Base-by-base conservation (phyloP, 176 grass and related monocot species). In the Triticum monococcum region DNA sequence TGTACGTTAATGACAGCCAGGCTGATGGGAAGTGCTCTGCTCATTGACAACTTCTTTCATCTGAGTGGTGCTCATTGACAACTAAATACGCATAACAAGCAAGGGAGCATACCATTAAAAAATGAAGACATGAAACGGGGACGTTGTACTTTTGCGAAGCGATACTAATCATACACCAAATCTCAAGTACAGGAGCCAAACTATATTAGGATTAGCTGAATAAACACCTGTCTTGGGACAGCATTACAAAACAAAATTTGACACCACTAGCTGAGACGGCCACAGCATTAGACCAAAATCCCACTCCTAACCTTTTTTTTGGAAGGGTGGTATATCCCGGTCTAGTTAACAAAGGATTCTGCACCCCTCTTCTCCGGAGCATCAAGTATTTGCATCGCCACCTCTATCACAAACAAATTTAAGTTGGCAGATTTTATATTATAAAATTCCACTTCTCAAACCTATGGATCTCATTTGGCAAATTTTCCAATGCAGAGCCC, bases 121-220 rank as follows among this genome's bases (percentile, higher is more conserved):
- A n/a, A n/a, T n/a, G n/a, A n/a, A n/a, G n/a, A n/a, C n/a, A n/a
- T n/a, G n/a, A n/a, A n/a, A n/a, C n/a, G n/a, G n/a, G n/a, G n/a
- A n/a, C n/a, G n/a, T n/a, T n/a, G n/a, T n/a, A n/a, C n/a, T n/a
- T 26, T 77, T 75, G 67, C 5, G 20, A 68, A 86, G 63, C 48
- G 63, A 68, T 7, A 20, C 54, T 0, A 57, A 60, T 16, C n/a
- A 70, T 59, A 79, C 45, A 59, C 16, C 11, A 79, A 68, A 37
- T 68, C 24, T n/a, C 17, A 25, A 85, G 81, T 81, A 22, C 37
- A 85, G 32, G 52, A 48, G 62, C 50, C 77, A 85, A 81, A 81
- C 38, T 91, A 88, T 88, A 91, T 88, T 88, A 91, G 71, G 30
- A 72, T 85, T 88, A 88, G 77, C 70, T 78, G 79, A 76, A 81